Conservation (phyloP, 139 green algal species). For the Trebouxia sp. region DNA sequence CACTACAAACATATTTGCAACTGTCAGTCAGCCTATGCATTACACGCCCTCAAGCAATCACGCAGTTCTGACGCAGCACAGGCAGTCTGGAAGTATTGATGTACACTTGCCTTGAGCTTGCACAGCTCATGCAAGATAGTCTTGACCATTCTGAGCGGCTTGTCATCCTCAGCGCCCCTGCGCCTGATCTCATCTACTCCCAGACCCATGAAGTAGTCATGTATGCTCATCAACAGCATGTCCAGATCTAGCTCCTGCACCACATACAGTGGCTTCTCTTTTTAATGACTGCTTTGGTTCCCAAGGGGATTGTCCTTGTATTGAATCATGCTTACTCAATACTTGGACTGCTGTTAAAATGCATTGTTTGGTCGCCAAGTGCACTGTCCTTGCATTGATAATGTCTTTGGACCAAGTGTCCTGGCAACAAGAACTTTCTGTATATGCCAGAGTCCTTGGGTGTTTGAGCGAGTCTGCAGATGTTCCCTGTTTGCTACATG, state of each 20-base stretch:
- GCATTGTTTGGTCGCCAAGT: too few relatives aligned
- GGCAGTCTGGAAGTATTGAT: neutral
- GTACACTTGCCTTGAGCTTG: constrained; percentile 57
- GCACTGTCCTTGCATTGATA: too few relatives aligned
- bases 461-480: too few relatives aligned
- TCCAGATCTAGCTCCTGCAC: constrained; percentile 73
- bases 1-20: neutral
- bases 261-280: too few relatives aligned
- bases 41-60: neutral
- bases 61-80: neutral
- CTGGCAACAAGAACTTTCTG: neutral
- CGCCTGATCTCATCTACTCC: constrained; percentile 86
- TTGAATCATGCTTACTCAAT: too few relatives aligned
- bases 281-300: too few relatives aligned
- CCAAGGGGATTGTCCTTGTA: too few relatives aligned
- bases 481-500: too few relatives aligned
- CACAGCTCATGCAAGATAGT: constrained; percentile 95
- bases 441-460: too few relatives aligned
- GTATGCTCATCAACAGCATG: constrained; percentile 78
- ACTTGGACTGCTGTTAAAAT: too few relatives aligned
- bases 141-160: constrained; percentile 96
- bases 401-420: too few relatives aligned
- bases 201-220: constrained; percentile 89
- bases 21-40: neutral
- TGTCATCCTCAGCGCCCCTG: constrained; percentile 82